Percentiles rank a stretch among this genome's conserved stretches.
Evolutionary conservation across 768 basidiomycete genomes (phyloP).

Genomic region (Russula griseocarnosa): DNA sequence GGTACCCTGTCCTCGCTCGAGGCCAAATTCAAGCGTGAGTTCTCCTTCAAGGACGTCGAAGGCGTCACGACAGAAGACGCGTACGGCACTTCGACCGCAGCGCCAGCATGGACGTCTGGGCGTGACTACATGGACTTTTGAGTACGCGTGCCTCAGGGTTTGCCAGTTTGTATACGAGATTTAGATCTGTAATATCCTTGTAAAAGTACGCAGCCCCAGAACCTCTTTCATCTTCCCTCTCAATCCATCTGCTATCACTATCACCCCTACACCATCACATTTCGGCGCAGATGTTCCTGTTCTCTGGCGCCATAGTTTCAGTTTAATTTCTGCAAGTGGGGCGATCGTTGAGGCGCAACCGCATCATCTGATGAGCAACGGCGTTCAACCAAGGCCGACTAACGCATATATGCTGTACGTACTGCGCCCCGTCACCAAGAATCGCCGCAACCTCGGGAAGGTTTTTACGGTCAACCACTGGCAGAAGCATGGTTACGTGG

Average conservation of each 20-base stretch:
- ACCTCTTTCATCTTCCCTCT: not conserved
- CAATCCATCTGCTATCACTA: not conserved
- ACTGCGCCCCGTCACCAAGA: not conserved
- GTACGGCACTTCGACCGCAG: constrained; percentile 31
- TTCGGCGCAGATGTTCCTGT: not conserved
- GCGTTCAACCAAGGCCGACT: not conserved
- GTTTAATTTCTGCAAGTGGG: not conserved
- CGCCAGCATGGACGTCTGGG: constrained; percentile 28
- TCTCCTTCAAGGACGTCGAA: constrained; percentile 72
- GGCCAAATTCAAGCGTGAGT: constrained; percentile 77
- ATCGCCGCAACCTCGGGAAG: not conserved
- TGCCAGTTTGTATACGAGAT: constrained; percentile 15
- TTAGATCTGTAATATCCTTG: constrained; percentile 9
- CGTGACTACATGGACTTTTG: constrained; percentile 33
- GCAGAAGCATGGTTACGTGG: not conserved
- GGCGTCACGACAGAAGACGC: constrained; percentile 36
- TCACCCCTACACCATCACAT: constrained; percentile 3
- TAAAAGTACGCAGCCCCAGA: too few species aligned
- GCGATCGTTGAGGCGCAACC: not conserved
- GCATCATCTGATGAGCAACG: too few species aligned
- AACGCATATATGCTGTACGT: constrained; percentile 4
- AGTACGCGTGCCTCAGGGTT: constrained; percentile 5
- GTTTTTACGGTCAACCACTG: not conserved
- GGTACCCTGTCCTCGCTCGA: constrained; percentile 55
- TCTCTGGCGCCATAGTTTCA: constrained; percentile 3